Base-by-base conservation (phyloP, 306 rosid species). In the Prosopis cineraria region DNA sequence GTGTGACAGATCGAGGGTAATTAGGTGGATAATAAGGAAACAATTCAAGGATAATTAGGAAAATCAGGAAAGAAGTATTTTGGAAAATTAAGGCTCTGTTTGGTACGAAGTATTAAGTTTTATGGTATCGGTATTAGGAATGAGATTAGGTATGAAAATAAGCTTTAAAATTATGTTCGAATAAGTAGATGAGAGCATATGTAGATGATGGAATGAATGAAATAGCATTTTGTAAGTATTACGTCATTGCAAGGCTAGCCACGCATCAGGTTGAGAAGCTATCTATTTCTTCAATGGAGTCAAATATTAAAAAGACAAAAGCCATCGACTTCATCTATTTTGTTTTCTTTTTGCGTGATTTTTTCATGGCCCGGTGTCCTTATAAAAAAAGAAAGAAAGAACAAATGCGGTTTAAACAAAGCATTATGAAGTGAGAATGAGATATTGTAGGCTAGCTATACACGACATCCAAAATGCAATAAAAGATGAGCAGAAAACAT, bases 261-360 rank as follows among this genome's bases (percentile, higher is more conserved):
- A 52, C 20, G 59, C 4, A 75, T 65, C 17, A 74, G 58, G 43
- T 78, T 68, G 73, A 56, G 44, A 37, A 75, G 47, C 27, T 66
- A 48, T 14, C 8, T 27, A 62, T 17, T 27, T 7, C 17, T 74
- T 43, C 73, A n/a, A 30, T 6, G 40, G 37, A 39, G 66, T 66
- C 39, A 37, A 81, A 25, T 56, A 5, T 56, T 25, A 59, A 13
- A 39, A 59, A 9, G 30, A 30, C 60, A 0, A 9, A 19, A 9
- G n/a, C n/a, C n/a, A n/a, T n/a, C n/a, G n/a, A n/a, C n/a, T n/a
- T n/a, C n/a, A n/a, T n/a, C n/a, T n/a, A n/a, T n/a, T n/a, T n/a
- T n/a, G n/a, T n/a, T n/a, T n/a, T n/a, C n/a, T n/a, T n/a, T n/a
- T n/a, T n/a, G n/a, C n/a, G n/a, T n/a, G n/a, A n/a, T n/a, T n/a